Evolutionary conservation across 1,284 basidiomycete genomes (phyloP).

Genomic region (Moesziomyces antarcticus): DNA sequence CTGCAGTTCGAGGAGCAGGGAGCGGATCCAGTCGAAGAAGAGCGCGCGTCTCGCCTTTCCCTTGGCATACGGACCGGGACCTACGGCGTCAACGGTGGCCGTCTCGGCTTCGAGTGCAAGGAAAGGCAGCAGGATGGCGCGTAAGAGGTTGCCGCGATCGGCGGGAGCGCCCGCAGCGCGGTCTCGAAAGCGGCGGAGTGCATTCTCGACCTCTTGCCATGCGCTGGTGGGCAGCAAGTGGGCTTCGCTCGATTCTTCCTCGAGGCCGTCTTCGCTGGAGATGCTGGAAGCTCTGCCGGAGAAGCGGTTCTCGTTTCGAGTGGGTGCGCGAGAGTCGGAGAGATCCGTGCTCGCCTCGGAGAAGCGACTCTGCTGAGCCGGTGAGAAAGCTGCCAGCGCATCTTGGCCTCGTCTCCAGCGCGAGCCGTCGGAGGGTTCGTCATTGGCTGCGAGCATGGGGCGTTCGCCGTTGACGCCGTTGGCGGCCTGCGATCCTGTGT

Average conservation of each 20-base stretch:
- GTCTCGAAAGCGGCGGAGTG: slow-evolving; percentile 54
- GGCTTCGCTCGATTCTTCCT: slow-evolving; percentile 41
- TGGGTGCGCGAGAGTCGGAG: slow-evolving; percentile 40
- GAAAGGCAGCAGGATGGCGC: slow-evolving; percentile 59
- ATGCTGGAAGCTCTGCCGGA: slow-evolving; percentile 35
- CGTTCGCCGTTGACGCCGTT: slow-evolving; percentile 26
- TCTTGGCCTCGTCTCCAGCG: slow-evolving; percentile 36
- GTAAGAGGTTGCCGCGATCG: slow-evolving; percentile 58
- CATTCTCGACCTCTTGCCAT: slow-evolving; percentile 61
- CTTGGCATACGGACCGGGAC: slow-evolving; percentile 34
- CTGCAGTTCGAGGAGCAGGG: slow-evolving; percentile 58
- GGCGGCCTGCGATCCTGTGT: slow-evolving; percentile 3
- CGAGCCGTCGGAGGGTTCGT: slow-evolving; percentile 8
- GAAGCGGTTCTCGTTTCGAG: slow-evolving; percentile 37
- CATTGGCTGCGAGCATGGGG: slow-evolving; percentile 10
- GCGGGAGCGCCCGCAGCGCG: slow-evolving; percentile 12
- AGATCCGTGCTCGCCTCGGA: slow-evolving; percentile 48
- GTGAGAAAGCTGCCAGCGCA: slow-evolving; percentile 23
- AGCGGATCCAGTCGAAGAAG: slow-evolving; percentile 64
- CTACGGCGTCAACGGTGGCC: slow-evolving; percentile 43
- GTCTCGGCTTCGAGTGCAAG: slow-evolving; percentile 63
- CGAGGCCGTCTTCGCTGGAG: slow-evolving; percentile 37
- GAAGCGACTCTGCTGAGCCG: slow-evolving; percentile 42
- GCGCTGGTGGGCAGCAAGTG: slow-evolving; percentile 56
- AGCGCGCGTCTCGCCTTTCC: slow-evolving; percentile 52